A percentile compares a stretch with the other conserved stretches of the same genome.
These are phyloP conservation scores for Vanrija humicola DNA, from an alignment of 1,284 basidiomycete genomes.

Conservation along the genomic window DNA sequence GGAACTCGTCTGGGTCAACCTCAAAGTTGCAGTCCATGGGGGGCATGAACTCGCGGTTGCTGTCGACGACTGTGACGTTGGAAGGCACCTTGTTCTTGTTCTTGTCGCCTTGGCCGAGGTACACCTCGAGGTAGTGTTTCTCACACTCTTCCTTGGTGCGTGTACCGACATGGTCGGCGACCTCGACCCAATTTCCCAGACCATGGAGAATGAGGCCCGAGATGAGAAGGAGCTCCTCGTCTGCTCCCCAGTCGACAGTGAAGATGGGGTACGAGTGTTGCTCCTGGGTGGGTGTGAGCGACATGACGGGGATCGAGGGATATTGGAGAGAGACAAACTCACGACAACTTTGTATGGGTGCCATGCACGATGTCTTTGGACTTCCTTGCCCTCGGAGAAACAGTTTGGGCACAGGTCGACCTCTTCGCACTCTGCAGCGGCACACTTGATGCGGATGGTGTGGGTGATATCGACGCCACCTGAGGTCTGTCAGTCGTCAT, in stretches of 20 bases:
- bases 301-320: background rate
- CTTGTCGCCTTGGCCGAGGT: slow-evolving; percentile 55
- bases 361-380: slow-evolving; percentile 76
- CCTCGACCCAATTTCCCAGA: slow-evolving; percentile 95
- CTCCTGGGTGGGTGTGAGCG: slow-evolving; percentile 57
- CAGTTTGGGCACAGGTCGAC: slow-evolving; percentile 84
- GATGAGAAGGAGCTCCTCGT: slow-evolving; percentile 91
- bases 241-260: slow-evolving; percentile 92
- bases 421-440: slow-evolving; percentile 73
- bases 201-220: slow-evolving; percentile 87
- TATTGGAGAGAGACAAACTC: slow-evolving; percentile 35
- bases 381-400: slow-evolving; percentile 89
- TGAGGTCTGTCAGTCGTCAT: slow-evolving; percentile 18
- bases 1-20: slow-evolving; percentile 75
- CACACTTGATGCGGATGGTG: slow-evolving; percentile 87
- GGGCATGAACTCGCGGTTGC: slow-evolving; percentile 54
- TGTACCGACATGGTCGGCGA: slow-evolving; percentile 92
- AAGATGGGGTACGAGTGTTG: slow-evolving; percentile 96
- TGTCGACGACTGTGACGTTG: background rate
- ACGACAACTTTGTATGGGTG: slow-evolving; percentile 94
- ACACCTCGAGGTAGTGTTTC: slow-evolving; percentile 79
- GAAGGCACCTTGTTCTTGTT: slow-evolving; percentile 9
- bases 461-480: slow-evolving; percentile 58
- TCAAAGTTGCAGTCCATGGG: slow-evolving; percentile 67
- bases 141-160: slow-evolving; percentile 92